These are phyloP conservation scores for Kalmanozyma brasiliensis DNA, from an alignment of 1,284 basidiomycete species.

Conservation along the genomic window DNA sequence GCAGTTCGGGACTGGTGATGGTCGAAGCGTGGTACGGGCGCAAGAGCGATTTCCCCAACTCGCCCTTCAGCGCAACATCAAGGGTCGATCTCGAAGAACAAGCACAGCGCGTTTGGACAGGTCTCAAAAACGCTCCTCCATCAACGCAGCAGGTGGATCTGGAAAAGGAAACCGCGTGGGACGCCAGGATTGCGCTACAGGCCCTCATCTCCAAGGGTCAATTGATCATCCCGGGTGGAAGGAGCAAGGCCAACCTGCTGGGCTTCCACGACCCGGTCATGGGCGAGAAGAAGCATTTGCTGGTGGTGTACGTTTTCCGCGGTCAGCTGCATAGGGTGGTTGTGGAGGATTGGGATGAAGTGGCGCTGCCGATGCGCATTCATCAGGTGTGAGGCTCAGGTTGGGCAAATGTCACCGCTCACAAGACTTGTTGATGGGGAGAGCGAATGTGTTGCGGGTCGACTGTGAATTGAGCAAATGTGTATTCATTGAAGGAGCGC, in stretches of 20 bases:
- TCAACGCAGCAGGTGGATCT: not conserved
- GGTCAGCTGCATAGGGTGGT: conserved; percentile 79
- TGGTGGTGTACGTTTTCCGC: conserved; percentile 80
- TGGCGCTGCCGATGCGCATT: conserved; percentile 77
- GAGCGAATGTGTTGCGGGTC: no score
- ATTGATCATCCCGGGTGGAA: conserved; percentile 80
- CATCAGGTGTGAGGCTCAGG: conserved; percentile 24
- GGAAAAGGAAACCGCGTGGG: conserved; percentile 72
- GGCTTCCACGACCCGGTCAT: conserved; percentile 82
- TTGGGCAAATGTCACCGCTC: not conserved
- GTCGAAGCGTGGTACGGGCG: conserved; percentile 75
- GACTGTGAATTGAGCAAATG: no score
- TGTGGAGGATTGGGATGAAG: conserved; percentile 77
- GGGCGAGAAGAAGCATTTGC: conserved; percentile 75
- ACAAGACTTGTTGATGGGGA: no score
- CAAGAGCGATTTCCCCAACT: conserved; percentile 27
- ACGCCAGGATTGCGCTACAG: conserved; percentile 84
- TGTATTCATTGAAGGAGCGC: no score
- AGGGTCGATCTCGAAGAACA: not conserved
- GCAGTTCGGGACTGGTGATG: conserved; percentile 75
- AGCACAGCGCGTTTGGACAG: conserved; percentile 8
- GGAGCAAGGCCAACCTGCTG: conserved; percentile 76
- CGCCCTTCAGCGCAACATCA: no score
- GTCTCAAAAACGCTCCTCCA: not conserved
- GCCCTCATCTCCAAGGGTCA: conserved; percentile 82